A percentile compares a stretch with the other conserved stretches of the same genome.
Conservation (phyloP, 1,139 yeast genomes). For the Geotrichum restrictum region DNA sequence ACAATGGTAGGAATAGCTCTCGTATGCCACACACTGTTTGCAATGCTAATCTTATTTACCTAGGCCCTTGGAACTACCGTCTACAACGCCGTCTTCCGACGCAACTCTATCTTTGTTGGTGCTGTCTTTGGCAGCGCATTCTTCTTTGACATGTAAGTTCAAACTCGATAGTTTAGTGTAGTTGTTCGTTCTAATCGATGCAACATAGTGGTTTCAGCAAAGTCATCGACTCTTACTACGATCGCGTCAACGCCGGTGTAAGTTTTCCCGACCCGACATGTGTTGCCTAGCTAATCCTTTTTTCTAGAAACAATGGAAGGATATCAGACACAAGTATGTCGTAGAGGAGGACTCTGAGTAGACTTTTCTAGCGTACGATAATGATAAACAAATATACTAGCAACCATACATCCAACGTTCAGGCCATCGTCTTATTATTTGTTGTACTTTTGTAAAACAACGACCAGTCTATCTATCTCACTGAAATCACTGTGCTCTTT, state of each 20-base stretch:
- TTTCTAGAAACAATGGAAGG: slow-evolving; percentile 90
- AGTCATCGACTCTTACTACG: slow-evolving; percentile 78
- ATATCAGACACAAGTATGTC: slow-evolving; percentile 63
- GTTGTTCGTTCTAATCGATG: slow-evolving; percentile 22
- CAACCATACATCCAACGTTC: background rate
- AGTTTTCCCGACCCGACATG: too few species aligned
- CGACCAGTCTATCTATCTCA: too few species aligned
- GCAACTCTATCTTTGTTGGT: slow-evolving; percentile 89
- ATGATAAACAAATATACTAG: background rate
- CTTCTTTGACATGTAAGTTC: slow-evolving; percentile 68
- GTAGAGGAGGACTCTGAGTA: slow-evolving; percentile 37
- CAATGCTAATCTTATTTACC: background rate
- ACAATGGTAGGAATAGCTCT: slow-evolving; percentile 9
- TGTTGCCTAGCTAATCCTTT: too few species aligned
- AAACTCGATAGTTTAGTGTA: too few species aligned
- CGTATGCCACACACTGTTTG: background rate
- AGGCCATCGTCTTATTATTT: background rate
- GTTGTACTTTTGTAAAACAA: background rate
- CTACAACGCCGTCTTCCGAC: slow-evolving; percentile 75
- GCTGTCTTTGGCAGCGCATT: slow-evolving; percentile 83
- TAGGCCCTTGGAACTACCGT: slow-evolving; percentile 50
- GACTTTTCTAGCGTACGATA: slow-evolving; percentile 4
- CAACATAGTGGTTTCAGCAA: slow-evolving; percentile 59
- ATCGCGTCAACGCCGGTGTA: slow-evolving; percentile 77
- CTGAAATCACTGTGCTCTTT: too few species aligned